Percentiles rank a stretch among this genome's conserved stretches.
phyloP scores from a whole-genome alignment of 441 rosid genomes.

The Manihot esculenta region DNA sequence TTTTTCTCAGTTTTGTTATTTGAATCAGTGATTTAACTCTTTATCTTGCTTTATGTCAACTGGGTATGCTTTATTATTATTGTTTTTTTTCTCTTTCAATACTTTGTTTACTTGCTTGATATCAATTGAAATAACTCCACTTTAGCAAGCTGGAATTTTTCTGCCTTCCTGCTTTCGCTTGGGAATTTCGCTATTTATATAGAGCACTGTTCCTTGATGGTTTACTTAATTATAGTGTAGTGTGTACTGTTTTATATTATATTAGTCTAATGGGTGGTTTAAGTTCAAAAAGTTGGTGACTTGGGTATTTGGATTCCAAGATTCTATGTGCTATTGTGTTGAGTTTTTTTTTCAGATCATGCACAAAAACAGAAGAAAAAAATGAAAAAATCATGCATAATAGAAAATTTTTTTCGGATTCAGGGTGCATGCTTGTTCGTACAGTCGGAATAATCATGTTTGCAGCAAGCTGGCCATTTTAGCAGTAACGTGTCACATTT shows the following conservation, averaged over 20 bases:
- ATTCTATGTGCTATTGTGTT: not conserved
- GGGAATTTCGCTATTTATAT: not conserved
- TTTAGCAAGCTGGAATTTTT: not conserved
- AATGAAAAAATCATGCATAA: too few relatives aligned
- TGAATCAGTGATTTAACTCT: not conserved
- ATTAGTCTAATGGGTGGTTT: not conserved
- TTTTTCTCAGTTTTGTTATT: not conserved
- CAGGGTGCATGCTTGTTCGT: too few relatives aligned
- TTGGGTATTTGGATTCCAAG: not conserved
- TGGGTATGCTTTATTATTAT: conserved; percentile 6
- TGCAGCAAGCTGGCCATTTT: too few relatives aligned
- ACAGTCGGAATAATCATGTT: too few relatives aligned
- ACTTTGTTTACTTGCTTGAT: not conserved
- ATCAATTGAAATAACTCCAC: not conserved
- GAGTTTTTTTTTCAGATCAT: too few relatives aligned
- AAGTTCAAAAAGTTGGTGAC: not conserved
- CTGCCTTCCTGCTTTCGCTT: not conserved
- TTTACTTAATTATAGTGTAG: not conserved
- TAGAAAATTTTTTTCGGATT: too few relatives aligned
- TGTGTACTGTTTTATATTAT: not conserved
- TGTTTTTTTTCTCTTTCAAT: not conserved
- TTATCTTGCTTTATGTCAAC: not conserved
- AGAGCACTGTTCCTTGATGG: not conserved
- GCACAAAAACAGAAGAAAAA: too few relatives aligned
- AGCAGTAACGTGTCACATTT: too few relatives aligned